Conservation (phyloP, 2,329 filamentous ascomycete species). For the Didymella exigua region DNA sequence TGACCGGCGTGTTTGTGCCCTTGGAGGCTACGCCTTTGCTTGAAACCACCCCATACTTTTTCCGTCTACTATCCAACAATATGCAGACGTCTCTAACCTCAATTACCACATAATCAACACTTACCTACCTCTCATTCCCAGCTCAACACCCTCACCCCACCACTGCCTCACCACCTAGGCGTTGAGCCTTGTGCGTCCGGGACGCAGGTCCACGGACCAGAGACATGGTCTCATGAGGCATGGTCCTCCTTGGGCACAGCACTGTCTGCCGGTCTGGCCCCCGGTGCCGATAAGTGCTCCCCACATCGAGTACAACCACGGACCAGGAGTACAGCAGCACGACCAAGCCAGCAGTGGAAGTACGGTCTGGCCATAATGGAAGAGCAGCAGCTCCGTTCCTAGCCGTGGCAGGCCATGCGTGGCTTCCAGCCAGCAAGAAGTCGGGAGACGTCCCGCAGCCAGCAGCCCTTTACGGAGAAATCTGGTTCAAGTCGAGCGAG, state of each 20-base stretch:
- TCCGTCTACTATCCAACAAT: not conserved
- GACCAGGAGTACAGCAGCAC: constrained; percentile 10
- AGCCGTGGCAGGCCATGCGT: not conserved
- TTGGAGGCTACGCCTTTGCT: constrained; percentile 2
- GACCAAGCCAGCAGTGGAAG: constrained; percentile 4
- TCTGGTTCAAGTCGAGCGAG: constrained; percentile 7
- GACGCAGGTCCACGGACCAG: constrained; percentile 3
- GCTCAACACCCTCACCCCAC: not conserved
- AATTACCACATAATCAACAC: not conserved
- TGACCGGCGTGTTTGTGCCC: constrained; percentile 9
- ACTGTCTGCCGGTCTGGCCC: constrained; percentile 18
- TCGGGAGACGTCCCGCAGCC: constrained; percentile 25
- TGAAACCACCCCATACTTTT: not conserved
- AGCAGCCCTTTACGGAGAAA: not conserved
- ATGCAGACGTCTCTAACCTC: constrained; percentile 1
- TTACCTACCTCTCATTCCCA: not conserved
- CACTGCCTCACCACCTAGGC: not conserved
- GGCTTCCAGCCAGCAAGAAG: constrained; percentile 3
- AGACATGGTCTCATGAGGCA: constrained; percentile 5
- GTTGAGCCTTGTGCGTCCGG: constrained; percentile 2
- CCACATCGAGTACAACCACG: constrained; percentile 5
- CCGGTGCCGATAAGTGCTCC: constrained; percentile 11
- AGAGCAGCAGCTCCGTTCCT: not conserved
- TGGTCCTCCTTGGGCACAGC: constrained; percentile 13
- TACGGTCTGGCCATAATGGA: constrained; percentile 6